These are phyloP conservation scores for Ceratocystis papillata DNA, from an alignment of 2,329 filamentous ascomycete genomes.

Conservation along the genomic window DNA sequence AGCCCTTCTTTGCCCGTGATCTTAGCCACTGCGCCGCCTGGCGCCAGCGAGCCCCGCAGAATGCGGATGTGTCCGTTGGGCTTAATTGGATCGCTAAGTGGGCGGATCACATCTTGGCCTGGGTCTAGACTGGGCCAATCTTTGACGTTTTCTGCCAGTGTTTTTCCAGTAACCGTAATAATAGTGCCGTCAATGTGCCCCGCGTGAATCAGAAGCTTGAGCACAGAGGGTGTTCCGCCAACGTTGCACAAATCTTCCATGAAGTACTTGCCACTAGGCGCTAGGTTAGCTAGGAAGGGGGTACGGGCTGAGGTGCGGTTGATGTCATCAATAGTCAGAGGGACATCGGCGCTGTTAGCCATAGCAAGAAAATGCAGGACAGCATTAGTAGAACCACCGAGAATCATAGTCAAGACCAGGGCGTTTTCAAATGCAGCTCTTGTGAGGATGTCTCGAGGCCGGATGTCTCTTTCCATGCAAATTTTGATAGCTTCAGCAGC, in stretches of 20 bases:
- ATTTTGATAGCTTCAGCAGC: conserved; percentile 65
- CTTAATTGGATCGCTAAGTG: conserved; percentile 64
- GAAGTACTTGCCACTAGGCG: conserved; percentile 71
- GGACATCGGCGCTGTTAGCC: conserved; percentile 71
- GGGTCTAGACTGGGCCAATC: conserved; percentile 66
- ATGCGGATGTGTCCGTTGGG: conserved; percentile 78
- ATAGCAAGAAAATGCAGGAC: conserved; percentile 85
- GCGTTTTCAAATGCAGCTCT: conserved; percentile 78
- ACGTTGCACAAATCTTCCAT: conserved; percentile 83
- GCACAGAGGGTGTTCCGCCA: conserved; percentile 72
- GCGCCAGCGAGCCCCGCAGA: conserved; percentile 75
- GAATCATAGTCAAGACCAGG: conserved; percentile 77
- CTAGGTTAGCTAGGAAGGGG: conserved; percentile 75
- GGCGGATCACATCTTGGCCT: conserved; percentile 72
- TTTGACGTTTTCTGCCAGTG: conserved; percentile 69
- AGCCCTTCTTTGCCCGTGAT: conserved; percentile 93
- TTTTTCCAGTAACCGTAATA: conserved; percentile 73
- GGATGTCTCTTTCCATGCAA: conserved; percentile 74
- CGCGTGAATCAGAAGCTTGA: conserved; percentile 72
- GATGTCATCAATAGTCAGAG: conserved; percentile 69
- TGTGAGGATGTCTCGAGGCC: conserved; percentile 68
- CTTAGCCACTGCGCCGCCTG: conserved; percentile 82
- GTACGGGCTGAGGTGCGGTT: conserved; percentile 71
- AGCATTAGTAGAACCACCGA: conserved; percentile 84
- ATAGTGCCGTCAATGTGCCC: conserved; percentile 66